Evolutionary conservation across 2,329 filamentous ascomycete species (phyloP), one percentile per base, ranked within the genome.

Genomic region (Talaromyces sp.): DNA sequence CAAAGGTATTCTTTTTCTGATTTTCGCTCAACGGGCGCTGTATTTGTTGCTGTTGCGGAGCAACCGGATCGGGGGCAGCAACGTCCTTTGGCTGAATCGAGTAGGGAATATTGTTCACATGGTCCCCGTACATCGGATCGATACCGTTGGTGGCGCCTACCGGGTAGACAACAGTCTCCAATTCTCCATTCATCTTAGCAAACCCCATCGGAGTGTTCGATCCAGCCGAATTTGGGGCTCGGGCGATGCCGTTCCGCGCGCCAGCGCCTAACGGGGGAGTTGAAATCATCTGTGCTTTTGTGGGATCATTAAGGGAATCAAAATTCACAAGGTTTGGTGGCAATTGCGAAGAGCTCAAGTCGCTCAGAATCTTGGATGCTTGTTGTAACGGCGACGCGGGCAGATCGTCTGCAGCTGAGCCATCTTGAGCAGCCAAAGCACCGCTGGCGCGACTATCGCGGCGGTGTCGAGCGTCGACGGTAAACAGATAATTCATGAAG

Each of bases 91-190:
- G 80, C 15, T 84, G 90, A 74, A 90, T 79, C 8, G 87, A 81
- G 69, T 96, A 97, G 0, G 92, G 91, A 57, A 97, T 95, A 70
- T 96, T 96, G 76, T 93, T 86, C 69, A 97, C 91, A 69, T 97
- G 91, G 66, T 97, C 92, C 65, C 89, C 88, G 69, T 93, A 92
- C 81, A 96, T 94, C 1, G 93, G 92, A 69, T 97, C 92, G 64
- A 97, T 97, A 55, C 92, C 92, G 63, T 95, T 89, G 0, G 88
- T 94, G 63, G 91, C 86, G 17, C 92, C 92, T 15, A 96, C 91
- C 0, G 93, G 92, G 70, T 97, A 97, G 9, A 97, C 91, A 56
- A 95, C 83, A 62, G 81, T 82, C 61, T 89, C 86, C 45, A 88
- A 72, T 57, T 88, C 85, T 13, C 78, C 78, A 39, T 80, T 71